These are phyloP conservation scores for Clonostachys chloroleuca DNA, from an alignment of 2,329 filamentous ascomycete genomes.

Conservation along the genomic window DNA sequence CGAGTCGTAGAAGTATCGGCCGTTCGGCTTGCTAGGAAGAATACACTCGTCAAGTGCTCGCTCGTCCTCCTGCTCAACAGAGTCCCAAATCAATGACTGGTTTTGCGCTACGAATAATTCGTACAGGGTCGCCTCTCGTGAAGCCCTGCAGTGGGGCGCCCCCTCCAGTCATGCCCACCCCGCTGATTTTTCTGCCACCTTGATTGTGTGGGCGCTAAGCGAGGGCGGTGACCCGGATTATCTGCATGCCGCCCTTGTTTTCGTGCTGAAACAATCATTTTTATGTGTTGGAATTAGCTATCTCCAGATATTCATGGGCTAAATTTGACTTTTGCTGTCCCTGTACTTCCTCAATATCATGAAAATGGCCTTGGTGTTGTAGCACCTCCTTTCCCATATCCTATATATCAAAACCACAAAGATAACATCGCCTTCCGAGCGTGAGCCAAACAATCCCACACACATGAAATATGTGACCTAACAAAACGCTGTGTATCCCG, in stretches of 20 bases:
- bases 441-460: neutral
- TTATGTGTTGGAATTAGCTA: neutral
- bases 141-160: conserved; percentile 32
- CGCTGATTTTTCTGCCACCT: conserved; percentile 31
- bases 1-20: too few relatives aligned
- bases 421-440: too few relatives aligned
- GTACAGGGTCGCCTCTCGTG: conserved; percentile 22
- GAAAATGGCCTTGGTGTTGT: too few relatives aligned
- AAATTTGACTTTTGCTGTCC: neutral
- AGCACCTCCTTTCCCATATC: too few relatives aligned
- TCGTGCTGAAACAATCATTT: neutral
- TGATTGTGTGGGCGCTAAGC: conserved; percentile 33
- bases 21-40: too few relatives aligned
- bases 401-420: too few relatives aligned
- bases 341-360: too few relatives aligned
- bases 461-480: neutral
- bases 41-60: neutral
- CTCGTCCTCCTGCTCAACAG: conserved; percentile 1
- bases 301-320: neutral
- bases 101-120: conserved; percentile 2
- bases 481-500: neutral
- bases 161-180: conserved; percentile 16
- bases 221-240: conserved; percentile 27
- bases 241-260: conserved; percentile 1
- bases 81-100: neutral